Evolutionary conservation across 2,329 filamentous ascomycete genomes (phyloP), one percentile per base, ranked within the genome.

Genomic region (Botrytis sinoallii): DNA sequence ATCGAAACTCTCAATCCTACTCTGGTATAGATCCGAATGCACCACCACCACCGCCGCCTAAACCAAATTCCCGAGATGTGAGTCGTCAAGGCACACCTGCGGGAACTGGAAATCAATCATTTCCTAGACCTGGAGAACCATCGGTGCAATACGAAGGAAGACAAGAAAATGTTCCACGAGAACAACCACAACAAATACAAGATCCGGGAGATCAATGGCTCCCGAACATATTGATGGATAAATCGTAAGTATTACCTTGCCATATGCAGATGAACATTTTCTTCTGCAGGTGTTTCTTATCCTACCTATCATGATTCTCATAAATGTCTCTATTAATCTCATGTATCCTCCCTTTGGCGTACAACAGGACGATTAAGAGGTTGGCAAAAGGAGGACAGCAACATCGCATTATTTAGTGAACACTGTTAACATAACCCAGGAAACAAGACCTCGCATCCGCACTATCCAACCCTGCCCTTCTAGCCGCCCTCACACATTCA

Each of bases 391-490:
- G 32, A 67, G 46, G 35, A 67, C 9, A 22, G 32, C 20, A 52
- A 67, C 22, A 67, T 52, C 16, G 32, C 8, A 38, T 67, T 25
- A n/a, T 32, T 52, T 40, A n/a, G 44, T 38, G 35, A 75, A 76
- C 74, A 75, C 77, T 75, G 57, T 78, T 68, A 75, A 75, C 71
- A 71, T 69, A 48, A 75, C 64, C 59, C 71, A 93, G 94, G 70
- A 95, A 94, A 79, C 88, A 92, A 80, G 92, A 98, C 82, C 89
- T 98, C 18, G 88, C 92, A 71, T 86, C 89, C 66, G 87, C 94
- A 67, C 86, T 94, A 74, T 85, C 88, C 76, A 88, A 87, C 74
- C 88, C 90, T 1, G 79, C 85, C 38, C 87, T 97, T 38, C 89
- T 97, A 76, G 86, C 89, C 61, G 90, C 93, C n/a, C 88, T 98